Evolutionary conservation across 2,329 filamentous ascomycete species (phyloP), one percentile per base, ranked within the genome.

Genomic region (Diaporthe longicolla): DNA sequence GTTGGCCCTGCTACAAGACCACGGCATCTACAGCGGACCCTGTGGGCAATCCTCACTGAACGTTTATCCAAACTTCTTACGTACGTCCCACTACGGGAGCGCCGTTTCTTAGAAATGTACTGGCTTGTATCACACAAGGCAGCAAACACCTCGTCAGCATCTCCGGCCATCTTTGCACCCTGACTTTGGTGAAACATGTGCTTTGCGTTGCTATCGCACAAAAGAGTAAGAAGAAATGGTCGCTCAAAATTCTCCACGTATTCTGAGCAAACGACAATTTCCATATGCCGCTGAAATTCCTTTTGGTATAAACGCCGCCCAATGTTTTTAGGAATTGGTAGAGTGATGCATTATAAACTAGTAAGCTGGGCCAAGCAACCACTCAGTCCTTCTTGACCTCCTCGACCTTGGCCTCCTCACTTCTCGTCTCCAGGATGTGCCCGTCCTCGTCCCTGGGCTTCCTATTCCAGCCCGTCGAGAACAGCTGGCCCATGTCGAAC

Each of bases 391-490:
- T 21, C 29, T 57, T 71, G 2, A 15, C 52, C 32, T 45, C 69
- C 24, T n/a, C 32, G 5, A 24, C 48, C 13, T 52, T 55, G 19
- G n/a, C 29, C 35, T 63, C 57, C 10, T 63, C 57, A 13, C 40
- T 19, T 13, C 0, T 43, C 29, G 52, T 35, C 45, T 57, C 61
- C 52, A 84, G 79, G 5, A 86, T 82, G 70, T 84, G 84, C 1
- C 85, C 86, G 13, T 84, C 79, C 63, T 79, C 80, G 75, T 86
- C 88, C 76, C 92, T 86, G 3, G 91, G 88, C 82, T 93, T 93
- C 74, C 94, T 87, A 83, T 90, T 85, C 95, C 95, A 97, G 1
- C 95, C 94, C 0, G 95, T 97, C 78, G 89, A 91, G 82, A 97
- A 95, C 50, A 94, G 83, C 78, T 89, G 90, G 1, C 91, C 92